phyloP scores from a whole-genome alignment of 331 rosid species.

The Pyrus hybrid region DNA sequence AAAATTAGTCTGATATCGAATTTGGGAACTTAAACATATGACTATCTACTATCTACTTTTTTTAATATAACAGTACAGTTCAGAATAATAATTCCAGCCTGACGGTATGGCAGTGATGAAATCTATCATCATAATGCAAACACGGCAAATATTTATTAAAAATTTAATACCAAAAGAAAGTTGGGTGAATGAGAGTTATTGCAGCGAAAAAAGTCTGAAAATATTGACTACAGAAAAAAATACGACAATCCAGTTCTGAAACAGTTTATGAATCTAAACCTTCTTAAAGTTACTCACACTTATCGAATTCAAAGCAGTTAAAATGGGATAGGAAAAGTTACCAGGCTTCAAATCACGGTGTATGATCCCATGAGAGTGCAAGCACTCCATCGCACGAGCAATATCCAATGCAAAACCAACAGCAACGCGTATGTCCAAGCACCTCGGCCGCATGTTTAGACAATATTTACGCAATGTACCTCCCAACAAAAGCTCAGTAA shows the following conservation, averaged over 20 bases:
- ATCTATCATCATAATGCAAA: too few species aligned
- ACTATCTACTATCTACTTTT: too few species aligned
- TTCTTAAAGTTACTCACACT: neutral
- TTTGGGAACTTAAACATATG: neutral
- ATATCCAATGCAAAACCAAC: constrained; percentile 82
- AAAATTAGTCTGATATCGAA: neutral
- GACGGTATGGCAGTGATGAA: too few species aligned
- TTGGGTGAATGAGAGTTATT: neutral
- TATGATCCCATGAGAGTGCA: constrained; percentile 90
- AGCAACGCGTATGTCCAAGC: constrained; percentile 72
- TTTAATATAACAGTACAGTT: too few species aligned
- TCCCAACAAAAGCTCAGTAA: constrained; percentile 78
- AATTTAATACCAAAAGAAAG: neutral
- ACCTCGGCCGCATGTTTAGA: constrained; percentile 67
- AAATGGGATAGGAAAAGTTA: constrained; percentile 20
- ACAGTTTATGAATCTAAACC: neutral
- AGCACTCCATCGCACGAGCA: constrained; percentile 91
- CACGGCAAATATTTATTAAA: neutral
- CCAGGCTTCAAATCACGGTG: constrained; percentile 97
- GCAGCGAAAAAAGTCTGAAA: neutral
- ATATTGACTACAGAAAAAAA: neutral
- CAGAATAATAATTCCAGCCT: too few species aligned
- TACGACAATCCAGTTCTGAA: neutral
- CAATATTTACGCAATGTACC: constrained; percentile 84
- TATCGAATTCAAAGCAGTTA: neutral